Percentiles rank a stretch among this genome's conserved stretches.
These are phyloP conservation scores for Trichoderma parareesei DNA, from an alignment of 495 filamentous ascomycete genomes.

Conservation along the genomic window DNA sequence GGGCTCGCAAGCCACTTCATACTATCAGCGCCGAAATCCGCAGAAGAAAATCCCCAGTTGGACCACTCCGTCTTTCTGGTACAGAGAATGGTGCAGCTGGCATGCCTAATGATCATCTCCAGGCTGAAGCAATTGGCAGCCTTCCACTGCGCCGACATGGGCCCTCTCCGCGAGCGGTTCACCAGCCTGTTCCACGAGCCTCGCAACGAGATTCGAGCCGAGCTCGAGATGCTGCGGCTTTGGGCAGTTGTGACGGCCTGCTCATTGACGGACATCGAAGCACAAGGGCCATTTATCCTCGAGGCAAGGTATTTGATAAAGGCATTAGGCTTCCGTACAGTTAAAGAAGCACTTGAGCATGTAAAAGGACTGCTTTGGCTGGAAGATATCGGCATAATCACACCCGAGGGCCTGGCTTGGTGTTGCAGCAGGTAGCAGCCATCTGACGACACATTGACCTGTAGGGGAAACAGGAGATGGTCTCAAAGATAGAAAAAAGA, in stretches of 20 bases:
- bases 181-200: neutral
- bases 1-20: neutral
- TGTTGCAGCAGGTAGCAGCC: neutral
- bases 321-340: neutral
- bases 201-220: neutral
- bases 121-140: neutral
- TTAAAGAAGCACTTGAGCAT: neutral
- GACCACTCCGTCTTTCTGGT: neutral
- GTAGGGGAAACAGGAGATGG: too few species aligned
- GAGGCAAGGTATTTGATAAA: neutral
- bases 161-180: neutral
- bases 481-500: too few species aligned
- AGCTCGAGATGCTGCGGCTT: neutral
- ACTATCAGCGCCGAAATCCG: neutral
- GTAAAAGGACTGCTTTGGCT: neutral
- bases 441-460: too few species aligned
- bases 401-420: neutral
- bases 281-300: neutral
- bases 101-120: neutral
- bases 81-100: slow-evolving; percentile 5
- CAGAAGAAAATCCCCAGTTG: neutral
- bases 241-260: neutral
- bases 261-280: neutral
- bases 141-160: slow-evolving; percentile 1
- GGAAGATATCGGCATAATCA: neutral